A percentile compares a stretch with the other conserved stretches of the same genome.
phyloP scores from a whole-genome alignment of 306 rosid genomes.

The Notholithocarpus densiflorus region DNA sequence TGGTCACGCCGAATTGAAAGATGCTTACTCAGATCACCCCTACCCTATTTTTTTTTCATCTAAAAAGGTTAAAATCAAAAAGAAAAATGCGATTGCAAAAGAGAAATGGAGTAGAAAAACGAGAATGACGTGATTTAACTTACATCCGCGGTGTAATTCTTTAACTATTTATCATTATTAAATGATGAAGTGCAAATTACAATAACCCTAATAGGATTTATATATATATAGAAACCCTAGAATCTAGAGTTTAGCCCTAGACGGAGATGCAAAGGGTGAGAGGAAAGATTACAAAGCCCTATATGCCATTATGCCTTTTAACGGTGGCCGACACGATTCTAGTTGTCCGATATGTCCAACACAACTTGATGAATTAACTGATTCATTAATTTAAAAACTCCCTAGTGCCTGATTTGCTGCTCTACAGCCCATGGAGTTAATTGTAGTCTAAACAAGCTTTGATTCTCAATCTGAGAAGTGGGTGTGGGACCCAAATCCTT shows the following conservation, averaged over 20 bases:
- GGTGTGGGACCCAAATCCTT: neutral
- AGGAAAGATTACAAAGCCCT: neutral
- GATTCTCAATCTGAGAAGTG: neutral
- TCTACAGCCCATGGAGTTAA: neutral
- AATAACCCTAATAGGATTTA: neutral
- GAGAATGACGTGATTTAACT: too few species aligned
- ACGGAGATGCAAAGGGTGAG: neutral
- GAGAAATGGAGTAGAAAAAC: too few species aligned
- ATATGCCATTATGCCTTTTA: constrained; percentile 1
- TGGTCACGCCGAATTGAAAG: too few species aligned
- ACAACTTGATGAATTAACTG: constrained; percentile 10
- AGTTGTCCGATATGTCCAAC: constrained; percentile 11
- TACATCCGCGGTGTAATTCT: too few species aligned
- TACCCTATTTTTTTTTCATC: too few species aligned
- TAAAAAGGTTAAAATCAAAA: too few species aligned
- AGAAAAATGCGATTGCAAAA: too few species aligned
- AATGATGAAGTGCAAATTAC: too few species aligned
- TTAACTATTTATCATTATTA: too few species aligned
- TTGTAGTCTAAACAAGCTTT: neutral
- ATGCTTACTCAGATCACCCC: too few species aligned
- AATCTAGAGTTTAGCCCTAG: neutral
- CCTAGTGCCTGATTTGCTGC: neutral
- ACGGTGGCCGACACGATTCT: constrained; percentile 37
- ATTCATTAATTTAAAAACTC: neutral
- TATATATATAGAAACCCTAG: neutral